These are phyloP conservation scores for Corymbia calophylla DNA, from an alignment of 441 rosid species.

Conservation along the genomic window DNA sequence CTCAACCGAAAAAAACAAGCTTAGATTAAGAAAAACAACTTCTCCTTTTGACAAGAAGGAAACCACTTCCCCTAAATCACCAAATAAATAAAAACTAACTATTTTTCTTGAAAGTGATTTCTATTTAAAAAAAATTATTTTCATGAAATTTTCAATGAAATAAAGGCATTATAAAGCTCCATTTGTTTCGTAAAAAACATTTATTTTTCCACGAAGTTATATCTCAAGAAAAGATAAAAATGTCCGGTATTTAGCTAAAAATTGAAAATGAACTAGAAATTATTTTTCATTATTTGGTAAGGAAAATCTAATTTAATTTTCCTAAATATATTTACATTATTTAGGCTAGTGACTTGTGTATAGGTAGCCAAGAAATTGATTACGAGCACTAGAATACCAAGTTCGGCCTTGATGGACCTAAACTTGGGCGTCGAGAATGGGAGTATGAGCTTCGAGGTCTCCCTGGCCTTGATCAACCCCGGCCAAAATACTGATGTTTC, in stretches of 20 bases:
- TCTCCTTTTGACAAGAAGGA: not conserved
- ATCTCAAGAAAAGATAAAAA: accelerated
- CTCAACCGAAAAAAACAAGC: accelerated
- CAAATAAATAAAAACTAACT: not conserved
- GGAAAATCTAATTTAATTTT: not conserved
- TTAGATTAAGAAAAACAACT: accelerated
- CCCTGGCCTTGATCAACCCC: accelerated
- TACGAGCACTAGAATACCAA: not conserved
- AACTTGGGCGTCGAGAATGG: accelerated
- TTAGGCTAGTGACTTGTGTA: not conserved
- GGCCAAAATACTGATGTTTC: not conserved
- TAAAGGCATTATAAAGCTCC: accelerated
- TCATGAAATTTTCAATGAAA: not conserved
- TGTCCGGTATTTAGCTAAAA: accelerated
- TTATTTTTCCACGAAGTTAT: accelerated
- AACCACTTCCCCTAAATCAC: not conserved
- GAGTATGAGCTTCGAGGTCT: accelerated
- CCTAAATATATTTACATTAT: not conserved
- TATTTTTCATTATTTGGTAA: too few species aligned
- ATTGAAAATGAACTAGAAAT: accelerated
- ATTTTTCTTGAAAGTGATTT: too few species aligned
- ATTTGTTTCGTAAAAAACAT: accelerated
- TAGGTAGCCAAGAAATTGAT: too few species aligned
- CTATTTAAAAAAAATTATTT: too few species aligned
- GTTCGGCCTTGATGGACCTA: not conserved